These are phyloP conservation scores for Neurospora tetrasperma DNA, from an alignment of 495 filamentous ascomycete species.

Conservation along the genomic window DNA sequence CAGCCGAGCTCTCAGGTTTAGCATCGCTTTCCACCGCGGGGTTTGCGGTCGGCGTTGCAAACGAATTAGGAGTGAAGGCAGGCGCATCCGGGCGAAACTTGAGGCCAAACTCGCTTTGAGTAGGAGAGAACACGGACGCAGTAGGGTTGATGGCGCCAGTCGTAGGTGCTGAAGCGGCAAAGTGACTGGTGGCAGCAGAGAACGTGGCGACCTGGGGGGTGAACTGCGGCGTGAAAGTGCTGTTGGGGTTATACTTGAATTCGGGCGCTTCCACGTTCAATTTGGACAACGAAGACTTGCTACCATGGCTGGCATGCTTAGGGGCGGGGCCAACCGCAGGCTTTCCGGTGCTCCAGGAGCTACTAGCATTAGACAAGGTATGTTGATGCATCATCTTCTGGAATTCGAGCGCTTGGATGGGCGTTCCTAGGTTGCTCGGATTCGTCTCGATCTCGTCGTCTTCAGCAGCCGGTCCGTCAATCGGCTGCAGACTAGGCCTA, in stretches of 20 bases:
- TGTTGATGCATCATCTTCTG: conserved; percentile 29
- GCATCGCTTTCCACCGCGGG: conserved; percentile 23
- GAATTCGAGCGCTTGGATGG: conserved; percentile 35
- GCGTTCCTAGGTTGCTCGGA: conserved; percentile 60
- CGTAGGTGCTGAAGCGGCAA: conserved; percentile 19
- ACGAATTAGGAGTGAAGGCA: conserved; percentile 56
- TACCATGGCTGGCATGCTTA: conserved; percentile 37
- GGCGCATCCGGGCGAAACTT: conserved; percentile 77
- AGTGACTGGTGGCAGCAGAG: conserved; percentile 26
- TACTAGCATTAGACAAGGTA: conserved; percentile 35
- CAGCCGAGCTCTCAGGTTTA: conserved; percentile 48
- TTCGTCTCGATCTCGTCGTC: conserved; percentile 67
- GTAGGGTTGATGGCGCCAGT: conserved; percentile 49
- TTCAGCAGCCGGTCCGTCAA: conserved; percentile 33
- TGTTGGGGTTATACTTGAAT: conserved; percentile 70
- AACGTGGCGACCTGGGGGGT: conserved; percentile 20
- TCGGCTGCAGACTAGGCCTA: conserved; percentile 17
- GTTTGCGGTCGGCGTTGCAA: conserved; percentile 30
- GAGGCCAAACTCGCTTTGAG: conserved; percentile 55
- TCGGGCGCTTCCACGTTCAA: conserved; percentile 82
- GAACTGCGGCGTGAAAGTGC: conserved; percentile 49
- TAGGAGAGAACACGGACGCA: conserved; percentile 63
- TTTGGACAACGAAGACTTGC: conserved; percentile 60
- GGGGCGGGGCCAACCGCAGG: conserved; percentile 11
- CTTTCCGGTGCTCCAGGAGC: conserved; percentile 40